Evolutionary conservation across 2,329 filamentous ascomycete genomes (phyloP), one percentile per base, ranked within the genome.

Genomic region (Epichloe bromicola): DNA sequence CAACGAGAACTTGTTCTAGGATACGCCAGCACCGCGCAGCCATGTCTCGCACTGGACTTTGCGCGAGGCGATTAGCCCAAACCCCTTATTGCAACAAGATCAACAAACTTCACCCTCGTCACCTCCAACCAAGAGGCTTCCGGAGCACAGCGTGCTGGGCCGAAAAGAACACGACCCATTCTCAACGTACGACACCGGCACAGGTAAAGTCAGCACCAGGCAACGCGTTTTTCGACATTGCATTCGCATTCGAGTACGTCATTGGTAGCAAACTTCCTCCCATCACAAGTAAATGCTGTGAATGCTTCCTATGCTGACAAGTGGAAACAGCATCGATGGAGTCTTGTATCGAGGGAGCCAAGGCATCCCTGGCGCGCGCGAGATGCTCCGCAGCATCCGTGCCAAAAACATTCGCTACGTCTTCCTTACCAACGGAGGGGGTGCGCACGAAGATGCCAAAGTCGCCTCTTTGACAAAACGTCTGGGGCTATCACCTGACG

Each of bases 341-440:
- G 93, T 98, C n/a, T 79, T 98, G 19, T 76, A 97, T 34, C 88
- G 90, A 61, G 85, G 86, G 54, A 80, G 85, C 4, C 79, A 83
- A 55, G 82, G 87, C 3, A 82, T 97, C 45, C 85, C 88, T 1
- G 85, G 86, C 34, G 91, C 93, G 1, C 73, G 80, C 1, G 76
- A 86, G 61, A 78, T 89, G 14, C 76, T 98, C 19, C 71, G 74
- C 33, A 84, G 82, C 60, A 81, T 97, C 19, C 81, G 89, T 58
- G 69, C 76, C 45, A 76, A 89, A 61, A 74, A 79, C 45, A 88
- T 96, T 44, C 90, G 90, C 12, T 97, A 95, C 70, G 91, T 98
- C 60, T 80, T 98, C 36, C 75, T 98, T 55, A 98, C 93, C 53
- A 98, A 98, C 68, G 93, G 93, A 59, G 93, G 93, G 23, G 93